phyloP scores from a whole-genome alignment of 805 yeast species.

The Nakazawaea ishiwadae region DNA sequence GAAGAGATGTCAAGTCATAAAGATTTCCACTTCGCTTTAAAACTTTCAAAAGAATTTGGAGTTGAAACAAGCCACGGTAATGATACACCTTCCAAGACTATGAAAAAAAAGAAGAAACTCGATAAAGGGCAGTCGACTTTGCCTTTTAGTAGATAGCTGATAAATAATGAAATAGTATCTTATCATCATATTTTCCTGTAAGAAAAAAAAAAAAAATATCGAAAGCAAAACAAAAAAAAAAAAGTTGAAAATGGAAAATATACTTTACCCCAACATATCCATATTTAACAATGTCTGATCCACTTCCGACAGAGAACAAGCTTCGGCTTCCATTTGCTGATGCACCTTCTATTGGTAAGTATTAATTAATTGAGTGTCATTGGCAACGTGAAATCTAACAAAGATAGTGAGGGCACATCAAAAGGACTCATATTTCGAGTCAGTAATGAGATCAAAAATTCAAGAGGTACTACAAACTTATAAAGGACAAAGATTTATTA shows the following conservation, averaged over 20 bases:
- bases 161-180: not conserved
- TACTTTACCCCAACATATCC: not conserved
- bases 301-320: not conserved
- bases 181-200: not conserved
- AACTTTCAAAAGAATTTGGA: constrained; percentile 8
- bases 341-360: constrained; percentile 79
- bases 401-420: constrained; percentile 75
- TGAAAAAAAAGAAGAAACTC: constrained; percentile 5
- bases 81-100: not conserved
- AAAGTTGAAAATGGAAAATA: not conserved
- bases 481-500: constrained; percentile 61
- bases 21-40: constrained; percentile 13
- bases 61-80: not conserved
- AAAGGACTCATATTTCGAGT: constrained; percentile 74
- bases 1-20: constrained; percentile 11
- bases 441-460: constrained; percentile 47
- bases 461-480: constrained; percentile 50
- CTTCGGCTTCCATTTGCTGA: constrained; percentile 61
- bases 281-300: not conserved
- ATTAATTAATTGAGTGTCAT: not conserved
- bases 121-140: constrained; percentile 13
- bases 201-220: not conserved
- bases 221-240: not conserved
- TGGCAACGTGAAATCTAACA: not conserved
- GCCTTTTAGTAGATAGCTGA: constrained; percentile 3